phyloP scores from a whole-genome alignment of 495 filamentous ascomycete genomes.

The Aspergillus indologenus region DNA sequence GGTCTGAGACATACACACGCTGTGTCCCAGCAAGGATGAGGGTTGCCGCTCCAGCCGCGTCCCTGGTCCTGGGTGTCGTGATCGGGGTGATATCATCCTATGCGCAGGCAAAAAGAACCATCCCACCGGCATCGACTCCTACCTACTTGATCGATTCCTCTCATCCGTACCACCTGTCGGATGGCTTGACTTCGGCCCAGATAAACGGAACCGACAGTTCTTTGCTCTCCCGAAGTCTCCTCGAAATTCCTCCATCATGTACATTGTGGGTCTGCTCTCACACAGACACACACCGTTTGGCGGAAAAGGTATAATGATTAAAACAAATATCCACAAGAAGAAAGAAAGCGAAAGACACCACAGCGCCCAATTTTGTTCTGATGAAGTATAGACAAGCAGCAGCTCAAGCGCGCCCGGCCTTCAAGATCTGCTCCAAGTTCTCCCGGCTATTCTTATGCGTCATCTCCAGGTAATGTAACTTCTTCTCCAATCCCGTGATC shows the following conservation, averaged over 20 bases:
- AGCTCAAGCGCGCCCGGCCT: slow-evolving; percentile 42
- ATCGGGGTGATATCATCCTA: neutral
- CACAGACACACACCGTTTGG: neutral
- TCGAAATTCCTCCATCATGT: neutral
- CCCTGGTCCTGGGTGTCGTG: neutral
- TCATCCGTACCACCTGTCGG: too few relatives aligned
- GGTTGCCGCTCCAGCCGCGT: neutral
- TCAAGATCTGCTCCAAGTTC: slow-evolving; percentile 83
- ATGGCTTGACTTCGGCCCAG: too few relatives aligned
- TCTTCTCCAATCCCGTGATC: slow-evolving; percentile 77
- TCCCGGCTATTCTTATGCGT: slow-evolving; percentile 90
- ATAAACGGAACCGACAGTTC: too few relatives aligned
- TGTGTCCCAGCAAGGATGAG: neutral
- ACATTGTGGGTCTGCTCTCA: neutral
- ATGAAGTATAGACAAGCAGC: neutral
- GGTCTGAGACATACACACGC: neutral
- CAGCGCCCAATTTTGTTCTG: neutral
- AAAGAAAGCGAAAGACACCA: neutral
- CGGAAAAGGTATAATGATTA: neutral
- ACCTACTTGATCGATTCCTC: too few relatives aligned
- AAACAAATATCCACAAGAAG: neutral
- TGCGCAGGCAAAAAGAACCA: too few relatives aligned
- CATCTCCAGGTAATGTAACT: slow-evolving; percentile 89
- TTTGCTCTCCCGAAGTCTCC: too few relatives aligned
- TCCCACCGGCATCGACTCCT: too few relatives aligned